Evolutionary conservation across 2,329 filamentous ascomycete genomes (phyloP).

Genomic region (Lachnellula occidentalis): DNA sequence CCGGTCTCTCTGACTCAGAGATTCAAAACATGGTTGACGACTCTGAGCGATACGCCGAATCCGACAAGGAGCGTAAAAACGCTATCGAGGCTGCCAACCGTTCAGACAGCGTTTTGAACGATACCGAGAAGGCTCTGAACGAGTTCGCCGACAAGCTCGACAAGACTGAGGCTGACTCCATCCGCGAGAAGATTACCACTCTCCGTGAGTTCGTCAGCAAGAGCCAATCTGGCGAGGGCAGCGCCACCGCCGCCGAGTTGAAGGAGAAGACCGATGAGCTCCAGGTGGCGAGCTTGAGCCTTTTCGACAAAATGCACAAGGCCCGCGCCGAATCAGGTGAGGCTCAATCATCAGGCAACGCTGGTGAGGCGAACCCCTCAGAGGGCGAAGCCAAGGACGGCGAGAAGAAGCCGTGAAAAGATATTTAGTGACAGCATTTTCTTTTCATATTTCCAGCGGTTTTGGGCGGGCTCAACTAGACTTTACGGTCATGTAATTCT

Average conservation of each 20-base stretch:
- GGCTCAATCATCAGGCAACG: slow-evolving; percentile 42
- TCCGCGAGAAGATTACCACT: slow-evolving; percentile 85
- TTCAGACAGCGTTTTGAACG: slow-evolving; percentile 91
- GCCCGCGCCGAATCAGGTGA: slow-evolving; percentile 66
- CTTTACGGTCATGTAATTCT: slow-evolving; percentile 29
- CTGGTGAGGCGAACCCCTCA: slow-evolving; percentile 32
- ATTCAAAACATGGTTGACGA: slow-evolving; percentile 98
- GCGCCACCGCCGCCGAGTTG: slow-evolving; percentile 81
- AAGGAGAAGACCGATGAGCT: slow-evolving; percentile 99
- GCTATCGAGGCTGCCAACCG: slow-evolving; percentile 96
- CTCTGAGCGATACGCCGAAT: slow-evolving; percentile 91
- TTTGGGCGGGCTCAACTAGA: slow-evolving; percentile 30
- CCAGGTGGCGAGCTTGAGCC: slow-evolving; percentile 88
- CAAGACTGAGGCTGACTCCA: slow-evolving; percentile 88
- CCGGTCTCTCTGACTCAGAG: slow-evolving; percentile 88
- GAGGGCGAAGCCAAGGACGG: slow-evolving; percentile 69
- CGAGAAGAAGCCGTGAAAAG: slow-evolving; percentile 59
- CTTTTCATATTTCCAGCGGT: slow-evolving; percentile 26
- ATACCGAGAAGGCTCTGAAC: slow-evolving; percentile 97
- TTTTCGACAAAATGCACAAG: slow-evolving; percentile 99
- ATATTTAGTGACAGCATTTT: slow-evolving; percentile 17
- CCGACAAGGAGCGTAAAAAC: slow-evolving; percentile 94
- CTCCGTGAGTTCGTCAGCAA: slow-evolving; percentile 89
- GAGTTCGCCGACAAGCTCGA: slow-evolving; percentile 94
- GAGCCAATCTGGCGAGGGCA: slow-evolving; percentile 88